Evolutionary conservation across 208 protist species (phyloP).

Genomic region (Trypanosoma scelopori): DNA sequence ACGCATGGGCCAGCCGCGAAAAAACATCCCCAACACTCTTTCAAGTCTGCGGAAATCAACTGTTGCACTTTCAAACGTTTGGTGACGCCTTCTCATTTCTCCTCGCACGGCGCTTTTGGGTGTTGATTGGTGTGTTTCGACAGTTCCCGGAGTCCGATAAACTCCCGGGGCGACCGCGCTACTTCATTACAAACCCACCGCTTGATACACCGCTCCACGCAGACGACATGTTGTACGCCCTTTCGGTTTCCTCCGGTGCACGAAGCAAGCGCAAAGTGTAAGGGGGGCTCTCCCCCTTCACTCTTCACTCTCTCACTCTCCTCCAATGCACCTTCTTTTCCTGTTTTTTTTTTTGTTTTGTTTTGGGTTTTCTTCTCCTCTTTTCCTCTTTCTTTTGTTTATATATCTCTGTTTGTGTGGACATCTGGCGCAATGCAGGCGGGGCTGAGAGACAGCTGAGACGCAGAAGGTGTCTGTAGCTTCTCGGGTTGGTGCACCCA

Average conservation of each 20-base stretch:
- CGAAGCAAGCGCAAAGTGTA: not conserved
- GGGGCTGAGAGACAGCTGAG: too few relatives aligned
- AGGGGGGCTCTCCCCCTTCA: too few relatives aligned
- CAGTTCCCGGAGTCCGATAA: slow-evolving; percentile 63
- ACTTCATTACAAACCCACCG: slow-evolving; percentile 87
- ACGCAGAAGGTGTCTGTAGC: too few relatives aligned
- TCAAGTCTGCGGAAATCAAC: slow-evolving; percentile 70
- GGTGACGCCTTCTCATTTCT: slow-evolving; percentile 81
- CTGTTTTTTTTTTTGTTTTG: not conserved
- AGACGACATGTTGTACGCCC: slow-evolving; percentile 87
- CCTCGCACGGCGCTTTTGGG: slow-evolving; percentile 57
- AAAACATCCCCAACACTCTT: slow-evolving; percentile 65
- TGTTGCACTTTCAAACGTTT: slow-evolving; percentile 74
- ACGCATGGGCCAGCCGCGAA: slow-evolving; percentile 46
- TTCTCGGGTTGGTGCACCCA: too few relatives aligned
- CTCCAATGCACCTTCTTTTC: too few relatives aligned
- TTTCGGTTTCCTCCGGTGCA: slow-evolving; percentile 13
- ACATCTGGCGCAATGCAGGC: too few relatives aligned
- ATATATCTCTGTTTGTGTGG: too few relatives aligned
- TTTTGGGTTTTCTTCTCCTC: too few relatives aligned
- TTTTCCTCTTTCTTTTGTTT: too few relatives aligned
- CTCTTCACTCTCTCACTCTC: not conserved
- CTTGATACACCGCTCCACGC: slow-evolving; percentile 60
- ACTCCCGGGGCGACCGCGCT: slow-evolving; percentile 61
- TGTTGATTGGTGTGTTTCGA: slow-evolving; percentile 84